Percentiles rank a stretch among this genome's conserved stretches.
These are phyloP conservation scores for Trichoderma asperelloides DNA, from an alignment of 495 filamentous ascomycete species.

Conservation along the genomic window DNA sequence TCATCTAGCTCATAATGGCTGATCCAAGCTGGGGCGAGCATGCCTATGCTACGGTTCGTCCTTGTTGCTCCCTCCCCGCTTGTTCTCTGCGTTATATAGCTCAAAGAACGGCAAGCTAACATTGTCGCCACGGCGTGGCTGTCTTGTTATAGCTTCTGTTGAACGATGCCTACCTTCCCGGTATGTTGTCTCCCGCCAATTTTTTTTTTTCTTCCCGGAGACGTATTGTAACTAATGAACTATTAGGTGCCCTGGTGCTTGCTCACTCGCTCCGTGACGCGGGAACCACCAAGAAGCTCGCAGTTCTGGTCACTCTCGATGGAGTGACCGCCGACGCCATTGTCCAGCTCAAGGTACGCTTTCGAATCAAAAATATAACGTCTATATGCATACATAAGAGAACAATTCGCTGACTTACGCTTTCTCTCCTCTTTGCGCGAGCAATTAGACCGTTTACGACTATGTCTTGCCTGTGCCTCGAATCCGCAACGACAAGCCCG, in stretches of 20 bases:
- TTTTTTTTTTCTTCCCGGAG: slow-evolving; percentile 16
- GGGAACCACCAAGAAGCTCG: slow-evolving; percentile 77
- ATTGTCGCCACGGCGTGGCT: background rate
- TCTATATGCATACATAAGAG: slow-evolving; percentile 9
- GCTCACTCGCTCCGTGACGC: slow-evolving; percentile 92
- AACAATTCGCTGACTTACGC: slow-evolving; percentile 10
- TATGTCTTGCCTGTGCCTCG: slow-evolving; percentile 77
- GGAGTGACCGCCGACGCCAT: slow-evolving; percentile 63
- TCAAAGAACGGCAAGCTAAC: slow-evolving; percentile 11
- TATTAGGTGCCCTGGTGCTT: slow-evolving; percentile 76
- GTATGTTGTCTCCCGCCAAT: slow-evolving; percentile 36
- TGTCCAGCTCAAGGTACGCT: slow-evolving; percentile 57
- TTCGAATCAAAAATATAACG: background rate
- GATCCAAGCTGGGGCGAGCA: slow-evolving; percentile 6
- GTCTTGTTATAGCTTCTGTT: slow-evolving; percentile 60
- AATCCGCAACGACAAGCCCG: slow-evolving; percentile 64
- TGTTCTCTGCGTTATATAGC: slow-evolving; percentile 1
- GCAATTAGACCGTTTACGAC: slow-evolving; percentile 67
- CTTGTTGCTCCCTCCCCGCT: background rate
- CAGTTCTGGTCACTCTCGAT: slow-evolving; percentile 72
- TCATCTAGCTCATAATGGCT: slow-evolving; percentile 5
- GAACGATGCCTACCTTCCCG: slow-evolving; percentile 85
- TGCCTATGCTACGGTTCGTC: slow-evolving; percentile 6
- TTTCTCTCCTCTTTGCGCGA: background rate
- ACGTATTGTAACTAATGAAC: slow-evolving; percentile 16